Evolutionary conservation across 495 filamentous ascomycete species (phyloP).

Genomic region (Copromyces sp.): DNA sequence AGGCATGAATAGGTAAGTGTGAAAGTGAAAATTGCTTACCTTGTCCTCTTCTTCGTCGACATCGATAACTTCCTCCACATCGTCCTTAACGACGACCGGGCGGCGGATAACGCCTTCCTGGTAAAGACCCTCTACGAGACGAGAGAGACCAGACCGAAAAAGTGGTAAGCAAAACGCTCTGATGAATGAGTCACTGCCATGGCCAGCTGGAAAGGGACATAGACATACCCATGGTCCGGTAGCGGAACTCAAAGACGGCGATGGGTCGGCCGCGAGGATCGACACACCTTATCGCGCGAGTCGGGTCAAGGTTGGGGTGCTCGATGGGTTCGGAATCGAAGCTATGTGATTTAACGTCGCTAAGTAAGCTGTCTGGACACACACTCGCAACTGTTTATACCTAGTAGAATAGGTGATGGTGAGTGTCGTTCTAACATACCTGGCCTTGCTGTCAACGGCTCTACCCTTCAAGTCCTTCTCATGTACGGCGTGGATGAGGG

Average conservation of each 20-base stretch:
- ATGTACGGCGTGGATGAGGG: not conserved
- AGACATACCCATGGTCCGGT: slow-evolving; percentile 9
- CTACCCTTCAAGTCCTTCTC: slow-evolving; percentile 11
- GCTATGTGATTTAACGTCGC: not conserved
- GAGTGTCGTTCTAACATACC: not conserved
- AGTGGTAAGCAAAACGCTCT: too few species aligned
- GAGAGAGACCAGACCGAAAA: too few species aligned
- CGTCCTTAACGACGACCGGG: not conserved
- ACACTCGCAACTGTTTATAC: too few species aligned
- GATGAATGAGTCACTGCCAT: too few species aligned
- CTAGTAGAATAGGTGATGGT: too few species aligned
- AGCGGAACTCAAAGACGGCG: slow-evolving; percentile 13
- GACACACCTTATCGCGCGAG: not conserved
- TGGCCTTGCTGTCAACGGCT: slow-evolving; percentile 1
- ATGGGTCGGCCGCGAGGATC: slow-evolving; percentile 5
- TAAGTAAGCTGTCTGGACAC: too few species aligned
- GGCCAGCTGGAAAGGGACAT: not conserved
- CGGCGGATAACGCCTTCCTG: not conserved
- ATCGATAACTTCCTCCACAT: not conserved
- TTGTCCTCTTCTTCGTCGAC: not conserved
- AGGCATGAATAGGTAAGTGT: too few species aligned
- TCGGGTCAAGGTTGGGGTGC: not conserved
- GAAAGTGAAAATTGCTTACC: not conserved
- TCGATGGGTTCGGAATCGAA: not conserved
- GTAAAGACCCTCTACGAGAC: not conserved